Base-by-base conservation (phyloP, 1,284 basidiomycete species). In the Austroboletus sp. region DNA sequence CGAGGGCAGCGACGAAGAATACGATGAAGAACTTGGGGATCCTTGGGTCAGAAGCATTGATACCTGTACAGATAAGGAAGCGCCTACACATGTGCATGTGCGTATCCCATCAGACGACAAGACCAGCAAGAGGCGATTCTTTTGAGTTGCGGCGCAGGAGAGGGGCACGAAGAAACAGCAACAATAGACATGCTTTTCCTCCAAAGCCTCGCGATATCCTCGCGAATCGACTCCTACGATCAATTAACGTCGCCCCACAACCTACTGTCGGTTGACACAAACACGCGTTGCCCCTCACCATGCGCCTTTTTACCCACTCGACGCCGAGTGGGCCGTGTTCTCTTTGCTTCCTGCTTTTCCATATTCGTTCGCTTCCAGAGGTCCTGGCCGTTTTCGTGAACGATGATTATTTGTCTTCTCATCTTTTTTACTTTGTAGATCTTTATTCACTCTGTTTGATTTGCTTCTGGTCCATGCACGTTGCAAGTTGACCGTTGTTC, bases 41-140 rank as follows among this genome's bases (percentile, higher is more conserved):
- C 68, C 77, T 53, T 89, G 91, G 91, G 61, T 94, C 53, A 81
- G 76, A 71, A 71, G 66, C 53, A 83, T 94, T 54, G 72, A 72
- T 40, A 74, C 84, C 33, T 95, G 91, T 65, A 83, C 82, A 27
- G 66, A 59, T 51, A 76, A 73, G 19, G 59, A 66, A n/a, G 45
- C 52, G 34, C 70, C 75, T 27, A 62, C 66, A 30, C 86, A 89
- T 66, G 58, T 69, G 48, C 86, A 89, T 66, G 78, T 84, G 62
- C 82, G 80, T 68, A 77, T 87, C 45, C 63, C 71, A 23, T 70
- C 78, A 32, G 82, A 87, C 53, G 86, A 87, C 65, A 87, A 87
- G 74, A 67, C 72, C 46, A 63, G 65, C 50, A 88, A 85, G 70
- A 75, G 76, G 62, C 74, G 77, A 54, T 85, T 87, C 62, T 87